These are phyloP conservation scores for Cenchrus purpureus DNA, from an alignment of 176 grass and related monocot genomes.

Conservation along the genomic window DNA sequence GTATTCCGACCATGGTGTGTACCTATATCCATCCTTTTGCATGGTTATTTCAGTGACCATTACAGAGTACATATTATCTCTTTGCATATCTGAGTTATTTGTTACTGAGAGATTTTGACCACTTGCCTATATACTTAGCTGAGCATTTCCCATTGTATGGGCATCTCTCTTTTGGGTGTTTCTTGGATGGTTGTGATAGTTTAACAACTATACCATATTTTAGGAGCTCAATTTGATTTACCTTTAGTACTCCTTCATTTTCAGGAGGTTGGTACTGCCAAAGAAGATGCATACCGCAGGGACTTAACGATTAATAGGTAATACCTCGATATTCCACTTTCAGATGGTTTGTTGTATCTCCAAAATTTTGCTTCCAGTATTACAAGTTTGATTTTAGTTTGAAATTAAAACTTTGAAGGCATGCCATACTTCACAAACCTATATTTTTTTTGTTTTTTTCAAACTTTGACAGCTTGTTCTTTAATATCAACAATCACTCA, in stretches of 20 bases:
- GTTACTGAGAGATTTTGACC: background rate
- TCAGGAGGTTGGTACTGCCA: constrained; percentile 87
- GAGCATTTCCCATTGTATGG: background rate
- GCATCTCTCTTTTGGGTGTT: background rate
- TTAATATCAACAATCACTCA: constrained; percentile 80
- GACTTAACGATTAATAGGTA: constrained; percentile 99
- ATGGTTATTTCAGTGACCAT: background rate
- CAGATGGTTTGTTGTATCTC: background rate
- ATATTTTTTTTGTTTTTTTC: background rate
- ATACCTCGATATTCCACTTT: constrained; percentile 13
- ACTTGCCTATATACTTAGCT: background rate
- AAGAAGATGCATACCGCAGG: constrained; percentile 91
- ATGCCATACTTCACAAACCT: background rate
- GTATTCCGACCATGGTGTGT: constrained; percentile 90
- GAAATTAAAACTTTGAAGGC: background rate
- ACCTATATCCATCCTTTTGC: constrained; percentile 22
- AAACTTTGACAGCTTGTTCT: constrained; percentile 70
- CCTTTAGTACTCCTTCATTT: background rate
- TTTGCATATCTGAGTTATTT: constrained; percentile 9
- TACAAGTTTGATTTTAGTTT: constrained; percentile 21
- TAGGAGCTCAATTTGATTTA: constrained; percentile 27
- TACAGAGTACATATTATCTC: constrained; percentile 26
- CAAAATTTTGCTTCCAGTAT: constrained; percentile 2
- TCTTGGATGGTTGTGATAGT: background rate
- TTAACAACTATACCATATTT: constrained; percentile 18